Percentiles rank a stretch among this genome's conserved stretches.
Conservation (phyloP, 768 basidiomycete species). For the Hortiboletus campestris region DNA sequence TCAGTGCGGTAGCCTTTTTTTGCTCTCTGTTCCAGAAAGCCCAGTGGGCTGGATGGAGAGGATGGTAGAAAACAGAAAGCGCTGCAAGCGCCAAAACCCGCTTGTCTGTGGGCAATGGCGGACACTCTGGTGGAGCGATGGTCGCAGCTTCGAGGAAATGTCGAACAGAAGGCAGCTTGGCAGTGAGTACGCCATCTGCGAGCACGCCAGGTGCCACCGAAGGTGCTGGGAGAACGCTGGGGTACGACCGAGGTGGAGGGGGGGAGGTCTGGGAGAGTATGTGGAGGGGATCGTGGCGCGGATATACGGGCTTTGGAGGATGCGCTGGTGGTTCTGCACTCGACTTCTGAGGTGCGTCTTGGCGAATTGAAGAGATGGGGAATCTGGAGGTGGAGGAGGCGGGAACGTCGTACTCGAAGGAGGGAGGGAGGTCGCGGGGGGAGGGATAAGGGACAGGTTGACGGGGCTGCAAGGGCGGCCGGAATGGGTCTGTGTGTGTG, state of each 20-base stretch:
- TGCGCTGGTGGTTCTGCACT: slow-evolving; percentile 19
- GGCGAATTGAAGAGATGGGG: slow-evolving; percentile 40
- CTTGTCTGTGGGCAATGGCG: slow-evolving; percentile 36
- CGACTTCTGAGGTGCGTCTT: slow-evolving; percentile 23
- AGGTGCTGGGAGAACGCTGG: slow-evolving; percentile 17
- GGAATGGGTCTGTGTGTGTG: slow-evolving; percentile 1
- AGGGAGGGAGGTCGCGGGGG: slow-evolving; percentile 10
- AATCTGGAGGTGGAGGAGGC: slow-evolving; percentile 27
- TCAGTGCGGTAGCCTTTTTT: slow-evolving; percentile 46
- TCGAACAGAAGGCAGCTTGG: slow-evolving; percentile 48
- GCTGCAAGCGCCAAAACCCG: slow-evolving; percentile 57
- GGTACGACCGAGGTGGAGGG: slow-evolving; percentile 22
- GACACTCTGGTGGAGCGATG: slow-evolving; percentile 42
- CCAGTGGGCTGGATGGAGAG: slow-evolving; percentile 57
- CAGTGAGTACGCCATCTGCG: slow-evolving; percentile 42
- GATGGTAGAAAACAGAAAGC: slow-evolving; percentile 55
- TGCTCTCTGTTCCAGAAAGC: slow-evolving; percentile 59
- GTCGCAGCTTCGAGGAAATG: slow-evolving; percentile 43
- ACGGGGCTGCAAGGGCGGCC: slow-evolving; percentile 16
- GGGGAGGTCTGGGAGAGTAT: slow-evolving; percentile 25
- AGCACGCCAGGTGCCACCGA: slow-evolving; percentile 37
- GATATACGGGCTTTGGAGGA: slow-evolving; percentile 28
- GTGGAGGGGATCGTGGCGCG: slow-evolving; percentile 33
- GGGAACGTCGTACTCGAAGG: slow-evolving; percentile 26
- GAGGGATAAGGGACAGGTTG: slow-evolving; percentile 13